These are phyloP conservation scores for Cystobasidium slooffiae DNA, from an alignment of 1,284 basidiomycete species.

Conservation along the genomic window DNA sequence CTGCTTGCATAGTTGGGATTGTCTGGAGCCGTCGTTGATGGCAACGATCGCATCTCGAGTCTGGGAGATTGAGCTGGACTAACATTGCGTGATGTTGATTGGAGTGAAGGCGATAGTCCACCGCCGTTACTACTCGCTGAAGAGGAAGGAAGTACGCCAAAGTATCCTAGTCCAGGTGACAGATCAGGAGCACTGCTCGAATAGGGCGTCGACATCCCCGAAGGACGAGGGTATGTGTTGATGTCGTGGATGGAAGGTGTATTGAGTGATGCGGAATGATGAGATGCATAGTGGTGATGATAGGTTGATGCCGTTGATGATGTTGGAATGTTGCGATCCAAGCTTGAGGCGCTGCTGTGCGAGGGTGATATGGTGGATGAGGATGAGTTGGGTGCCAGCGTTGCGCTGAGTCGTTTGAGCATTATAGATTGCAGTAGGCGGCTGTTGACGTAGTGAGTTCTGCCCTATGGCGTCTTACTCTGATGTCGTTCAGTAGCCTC, in stretches of 20 bases:
- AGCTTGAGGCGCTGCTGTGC: slow-evolving; percentile 20
- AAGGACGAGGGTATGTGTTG: slow-evolving; percentile 33
- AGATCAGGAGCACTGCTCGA: neutral
- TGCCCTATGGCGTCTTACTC: too few species aligned
- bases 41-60: neutral
- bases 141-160: slow-evolving; percentile 2
- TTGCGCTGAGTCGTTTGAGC: slow-evolving; percentile 40
- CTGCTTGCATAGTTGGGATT: neutral
- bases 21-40: neutral
- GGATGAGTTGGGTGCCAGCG: slow-evolving; percentile 4
- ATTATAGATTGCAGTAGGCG: too few species aligned
- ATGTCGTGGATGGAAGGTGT: neutral
- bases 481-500: too few species aligned
- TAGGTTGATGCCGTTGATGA: neutral
- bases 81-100: slow-evolving; percentile 3
- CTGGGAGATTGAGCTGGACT: slow-evolving; percentile 1
- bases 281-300: neutral
- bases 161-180: slow-evolving; percentile 26
- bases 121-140: neutral
- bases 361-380: slow-evolving; percentile 5
- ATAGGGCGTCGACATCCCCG: slow-evolving; percentile 22
- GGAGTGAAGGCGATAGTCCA: neutral
- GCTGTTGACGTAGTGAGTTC: neutral
- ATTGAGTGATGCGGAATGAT: neutral
- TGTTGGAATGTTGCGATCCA: slow-evolving; percentile 10